These are phyloP conservation scores for Amanita inopinata DNA, from an alignment of 768 basidiomycete species.

Conservation along the genomic window DNA sequence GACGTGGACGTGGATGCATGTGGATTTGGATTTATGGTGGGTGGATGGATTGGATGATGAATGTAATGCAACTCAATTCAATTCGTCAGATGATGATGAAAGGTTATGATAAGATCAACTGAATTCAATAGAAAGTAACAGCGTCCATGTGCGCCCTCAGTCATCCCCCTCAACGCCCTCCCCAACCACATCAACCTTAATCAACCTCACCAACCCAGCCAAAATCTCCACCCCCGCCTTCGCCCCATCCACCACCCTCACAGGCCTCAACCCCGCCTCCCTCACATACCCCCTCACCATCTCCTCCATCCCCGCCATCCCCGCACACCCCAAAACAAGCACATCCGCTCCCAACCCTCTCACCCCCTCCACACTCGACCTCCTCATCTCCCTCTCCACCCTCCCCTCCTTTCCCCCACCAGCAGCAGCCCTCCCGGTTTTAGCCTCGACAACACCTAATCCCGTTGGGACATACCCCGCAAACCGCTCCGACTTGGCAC, in stretches of 20 bases:
- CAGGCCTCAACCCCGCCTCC: slow-evolving; percentile 18
- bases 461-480: slow-evolving; percentile 24
- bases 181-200: slow-evolving; percentile 8
- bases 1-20: no score
- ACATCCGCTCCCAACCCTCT: slow-evolving; percentile 25
- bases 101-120: no score
- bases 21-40: no score
- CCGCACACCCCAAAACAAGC: slow-evolving; percentile 29
- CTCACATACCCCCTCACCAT: slow-evolving; percentile 20
- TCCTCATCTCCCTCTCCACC: slow-evolving; percentile 22
- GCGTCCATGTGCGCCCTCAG: no score
- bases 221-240: slow-evolving; percentile 28
- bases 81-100: no score
- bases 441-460: slow-evolving; percentile 25
- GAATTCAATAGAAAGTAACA: no score
- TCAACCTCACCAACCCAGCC: slow-evolving; percentile 22
- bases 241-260: slow-evolving; percentile 27
- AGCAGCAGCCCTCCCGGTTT: no score
- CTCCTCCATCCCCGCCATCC: slow-evolving; percentile 30
- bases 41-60: no score
- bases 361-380: slow-evolving; percentile 20
- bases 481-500: slow-evolving; percentile 24
- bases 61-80: no score
- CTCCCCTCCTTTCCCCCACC: slow-evolving; percentile 20
- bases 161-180: no score